Evolutionary conservation across 768 basidiomycete genomes (phyloP).

Genomic region (Tricholoma bakamatsutake): DNA sequence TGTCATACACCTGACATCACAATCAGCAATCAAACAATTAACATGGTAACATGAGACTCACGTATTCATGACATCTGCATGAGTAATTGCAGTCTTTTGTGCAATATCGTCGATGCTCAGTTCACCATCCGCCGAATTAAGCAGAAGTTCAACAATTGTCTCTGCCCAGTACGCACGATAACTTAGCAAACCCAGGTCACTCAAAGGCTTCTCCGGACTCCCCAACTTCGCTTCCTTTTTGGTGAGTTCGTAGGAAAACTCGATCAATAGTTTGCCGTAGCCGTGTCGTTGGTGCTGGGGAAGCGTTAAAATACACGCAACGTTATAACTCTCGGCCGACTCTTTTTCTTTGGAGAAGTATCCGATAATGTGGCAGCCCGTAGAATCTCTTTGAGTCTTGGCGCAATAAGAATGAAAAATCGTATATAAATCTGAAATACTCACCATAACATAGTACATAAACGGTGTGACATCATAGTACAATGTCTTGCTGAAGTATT

Average conservation of each 20-base stretch:
- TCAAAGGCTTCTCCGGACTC: slow-evolving; percentile 95
- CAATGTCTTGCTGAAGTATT: slow-evolving; percentile 74
- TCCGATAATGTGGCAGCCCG: slow-evolving; percentile 91
- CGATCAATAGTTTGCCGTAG: slow-evolving; percentile 92
- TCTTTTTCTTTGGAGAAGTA: slow-evolving; percentile 99
- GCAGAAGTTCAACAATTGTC: slow-evolving; percentile 85
- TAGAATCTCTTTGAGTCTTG: slow-evolving; percentile 78
- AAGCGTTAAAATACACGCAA: slow-evolving; percentile 97
- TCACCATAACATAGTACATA: slow-evolving; percentile 98
- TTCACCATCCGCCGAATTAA: slow-evolving; percentile 69
- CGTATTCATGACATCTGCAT: slow-evolving; percentile 98
- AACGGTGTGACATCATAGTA: slow-evolving; percentile 99
- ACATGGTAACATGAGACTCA: slow-evolving; percentile 39
- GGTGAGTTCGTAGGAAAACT: slow-evolving; percentile 96
- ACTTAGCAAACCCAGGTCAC: slow-evolving; percentile 86
- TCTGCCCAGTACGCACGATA: slow-evolving; percentile 98
- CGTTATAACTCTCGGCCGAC: slow-evolving; percentile 95
- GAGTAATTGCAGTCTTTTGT: slow-evolving; percentile 90
- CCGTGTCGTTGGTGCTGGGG: slow-evolving; percentile 97
- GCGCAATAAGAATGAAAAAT: slow-evolving; percentile 7
- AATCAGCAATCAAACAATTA: slow-evolving; percentile 5
- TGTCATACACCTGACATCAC: slow-evolving; percentile 73
- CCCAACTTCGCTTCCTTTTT: slow-evolving; percentile 95
- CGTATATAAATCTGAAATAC: slow-evolving; percentile 12
- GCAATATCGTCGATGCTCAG: slow-evolving; percentile 97